Conservation (phyloP, 2,329 filamentous ascomycete species). For the Emergomyces africanus region DNA sequence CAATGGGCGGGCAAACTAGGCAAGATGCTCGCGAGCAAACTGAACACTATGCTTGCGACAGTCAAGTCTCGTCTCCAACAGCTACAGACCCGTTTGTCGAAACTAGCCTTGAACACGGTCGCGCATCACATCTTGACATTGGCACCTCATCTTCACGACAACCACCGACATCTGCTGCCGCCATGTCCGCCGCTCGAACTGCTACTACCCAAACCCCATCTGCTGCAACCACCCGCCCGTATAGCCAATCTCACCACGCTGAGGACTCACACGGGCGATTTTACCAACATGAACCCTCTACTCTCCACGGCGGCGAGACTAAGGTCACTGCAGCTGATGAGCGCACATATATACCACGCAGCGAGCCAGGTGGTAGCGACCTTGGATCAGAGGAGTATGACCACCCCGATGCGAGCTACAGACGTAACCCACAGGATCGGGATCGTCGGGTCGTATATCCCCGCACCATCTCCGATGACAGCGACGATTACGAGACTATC, state of each 20-base stretch:
- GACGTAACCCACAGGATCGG: slow-evolving; percentile 40
- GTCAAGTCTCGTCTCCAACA: slow-evolving; percentile 39
- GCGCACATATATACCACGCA: slow-evolving; percentile 35
- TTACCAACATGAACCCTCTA: slow-evolving; percentile 27
- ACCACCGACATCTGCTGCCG: slow-evolving; percentile 18
- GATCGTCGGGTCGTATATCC: slow-evolving; percentile 47
- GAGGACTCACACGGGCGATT: slow-evolving; percentile 21
- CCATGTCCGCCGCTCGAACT: slow-evolving; percentile 15
- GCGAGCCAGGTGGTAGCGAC: slow-evolving; percentile 42
- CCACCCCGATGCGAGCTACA: slow-evolving; percentile 48
- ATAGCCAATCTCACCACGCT: slow-evolving; percentile 27
- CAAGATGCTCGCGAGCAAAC: slow-evolving; percentile 24
- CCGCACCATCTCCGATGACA: slow-evolving; percentile 36
- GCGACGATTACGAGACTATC: slow-evolving; percentile 42
- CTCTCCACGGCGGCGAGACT: slow-evolving; percentile 19
- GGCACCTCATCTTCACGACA: slow-evolving; percentile 20
- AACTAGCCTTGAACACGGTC: slow-evolving; percentile 18
- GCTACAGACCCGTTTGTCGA: slow-evolving; percentile 53
- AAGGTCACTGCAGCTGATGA: slow-evolving; percentile 36
- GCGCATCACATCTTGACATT: slow-evolving; percentile 25
- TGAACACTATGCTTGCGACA: slow-evolving; percentile 39
- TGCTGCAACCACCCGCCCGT: slow-evolving; percentile 17
- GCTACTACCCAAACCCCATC: slow-evolving; percentile 9
- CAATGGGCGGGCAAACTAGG: slow-evolving; percentile 19
- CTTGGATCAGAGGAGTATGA: slow-evolving; percentile 59